A percentile compares a stretch with the other conserved stretches of the same genome.
These are phyloP conservation scores for Elsinoe fawcettii DNA, from an alignment of 2,329 filamentous ascomycete genomes.

Conservation along the genomic window DNA sequence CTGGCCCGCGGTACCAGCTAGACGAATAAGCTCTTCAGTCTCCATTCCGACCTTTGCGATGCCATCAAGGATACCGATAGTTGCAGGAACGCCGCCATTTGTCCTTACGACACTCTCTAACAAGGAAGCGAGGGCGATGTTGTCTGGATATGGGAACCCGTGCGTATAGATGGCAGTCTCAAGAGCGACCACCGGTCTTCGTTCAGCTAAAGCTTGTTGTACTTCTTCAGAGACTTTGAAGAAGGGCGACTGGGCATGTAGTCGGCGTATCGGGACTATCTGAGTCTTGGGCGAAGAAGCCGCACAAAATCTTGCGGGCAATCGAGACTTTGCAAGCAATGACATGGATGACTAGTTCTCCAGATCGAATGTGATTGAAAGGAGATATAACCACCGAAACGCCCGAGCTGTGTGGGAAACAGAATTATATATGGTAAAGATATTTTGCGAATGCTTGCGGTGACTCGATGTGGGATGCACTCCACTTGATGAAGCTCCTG, in stretches of 20 bases:
- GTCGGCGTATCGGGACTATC: neutral
- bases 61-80: slow-evolving; percentile 80
- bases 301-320: neutral
- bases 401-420: too few relatives aligned
- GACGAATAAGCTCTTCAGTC: slow-evolving; percentile 61
- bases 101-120: slow-evolving; percentile 74
- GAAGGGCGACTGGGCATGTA: slow-evolving; percentile 39
- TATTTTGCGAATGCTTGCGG: neutral
- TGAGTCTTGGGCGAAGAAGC: slow-evolving; percentile 14
- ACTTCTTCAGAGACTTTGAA: slow-evolving; percentile 77
- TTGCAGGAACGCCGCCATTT: slow-evolving; percentile 79
- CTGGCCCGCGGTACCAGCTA: slow-evolving; percentile 51
- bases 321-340: neutral
- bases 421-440: too few relatives aligned
- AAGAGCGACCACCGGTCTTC: slow-evolving; percentile 79
- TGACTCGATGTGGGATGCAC: slow-evolving; percentile 17
- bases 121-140: slow-evolving; percentile 65
- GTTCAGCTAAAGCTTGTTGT: slow-evolving; percentile 61
- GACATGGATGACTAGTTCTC: neutral
- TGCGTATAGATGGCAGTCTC: slow-evolving; percentile 98
- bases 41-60: slow-evolving; percentile 71
- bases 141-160: slow-evolving; percentile 64
- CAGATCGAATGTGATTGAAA: too few relatives aligned
- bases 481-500: slow-evolving; percentile 12
- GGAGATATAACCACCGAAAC: neutral